phyloP scores from a whole-genome alignment of 1,284 basidiomycete species.

The Rhodofomes roseus region DNA sequence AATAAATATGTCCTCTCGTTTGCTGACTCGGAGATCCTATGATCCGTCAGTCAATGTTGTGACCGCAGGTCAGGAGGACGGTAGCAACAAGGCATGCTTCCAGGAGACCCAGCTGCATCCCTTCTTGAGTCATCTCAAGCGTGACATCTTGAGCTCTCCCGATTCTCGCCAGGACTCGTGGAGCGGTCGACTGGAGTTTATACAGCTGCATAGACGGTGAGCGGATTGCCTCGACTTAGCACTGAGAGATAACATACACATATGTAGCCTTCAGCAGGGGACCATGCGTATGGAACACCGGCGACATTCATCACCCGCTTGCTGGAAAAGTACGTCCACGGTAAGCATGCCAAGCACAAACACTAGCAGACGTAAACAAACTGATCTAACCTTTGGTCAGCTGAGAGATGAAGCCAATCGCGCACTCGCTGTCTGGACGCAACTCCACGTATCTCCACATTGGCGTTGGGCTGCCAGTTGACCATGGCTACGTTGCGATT shows the following conservation, averaged over 20 bases:
- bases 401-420: constrained; percentile 53
- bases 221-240: neutral
- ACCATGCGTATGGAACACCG: constrained; percentile 40
- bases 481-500: constrained; percentile 49
- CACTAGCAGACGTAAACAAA: neutral
- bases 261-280: constrained; percentile 37
- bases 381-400: constrained; percentile 45
- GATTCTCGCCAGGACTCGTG: constrained; percentile 30
- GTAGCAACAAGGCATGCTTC: constrained; percentile 35
- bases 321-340: constrained; percentile 21
- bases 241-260: constrained; percentile 32
- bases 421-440: constrained; percentile 43
- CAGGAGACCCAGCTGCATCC: constrained; percentile 28
- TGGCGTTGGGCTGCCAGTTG: constrained; percentile 54
- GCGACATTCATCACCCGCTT: constrained; percentile 39
- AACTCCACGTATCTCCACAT: constrained; percentile 50
- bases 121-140: constrained; percentile 31
- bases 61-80: constrained; percentile 32
- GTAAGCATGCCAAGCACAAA: neutral
- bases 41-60: constrained; percentile 28
- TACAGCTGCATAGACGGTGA: constrained; percentile 23
- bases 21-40: no score
- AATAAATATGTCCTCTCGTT: no score
- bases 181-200: constrained; percentile 23
- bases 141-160: constrained; percentile 21